Evolutionary conservation across 257 asterid species (phyloP).

Genomic region (Cinchona pubescens): DNA sequence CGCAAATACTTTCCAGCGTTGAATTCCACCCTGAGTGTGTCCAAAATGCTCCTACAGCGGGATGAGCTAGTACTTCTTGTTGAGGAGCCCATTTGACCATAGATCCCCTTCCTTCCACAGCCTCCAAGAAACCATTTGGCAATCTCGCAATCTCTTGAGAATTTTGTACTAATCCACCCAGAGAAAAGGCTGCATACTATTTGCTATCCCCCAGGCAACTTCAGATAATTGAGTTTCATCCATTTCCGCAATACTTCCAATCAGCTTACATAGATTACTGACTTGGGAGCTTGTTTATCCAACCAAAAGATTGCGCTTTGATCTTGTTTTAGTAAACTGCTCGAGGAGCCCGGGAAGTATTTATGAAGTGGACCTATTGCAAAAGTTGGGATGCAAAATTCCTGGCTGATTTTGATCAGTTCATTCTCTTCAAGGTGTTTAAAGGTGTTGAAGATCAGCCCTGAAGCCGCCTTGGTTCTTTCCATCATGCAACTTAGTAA

Average conservation of each 20-base stretch:
- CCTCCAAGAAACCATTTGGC: slow-evolving; percentile 12
- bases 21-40: slow-evolving; percentile 26
- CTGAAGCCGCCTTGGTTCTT: slow-evolving; percentile 42
- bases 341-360: slow-evolving; percentile 29
- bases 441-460: slow-evolving; percentile 48
- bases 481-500: slow-evolving; percentile 22
- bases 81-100: slow-evolving; percentile 27
- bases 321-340: slow-evolving; percentile 36
- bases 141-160: background rate
- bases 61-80: slow-evolving; percentile 33
- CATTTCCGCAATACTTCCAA: slow-evolving; percentile 25
- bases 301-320: slow-evolving; percentile 47
- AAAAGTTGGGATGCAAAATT: slow-evolving; percentile 38
- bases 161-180: slow-evolving; percentile 41
- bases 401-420: slow-evolving; percentile 24
- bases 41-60: slow-evolving; percentile 35
- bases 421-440: slow-evolving; percentile 43
- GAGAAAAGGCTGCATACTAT: slow-evolving; percentile 38
- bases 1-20: slow-evolving; percentile 34
- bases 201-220: slow-evolving; percentile 24
- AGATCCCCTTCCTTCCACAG: slow-evolving; percentile 7
- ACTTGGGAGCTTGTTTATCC: slow-evolving; percentile 30
- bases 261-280: slow-evolving; percentile 41
- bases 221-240: slow-evolving; percentile 11
- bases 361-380: slow-evolving; percentile 53